Base-by-base conservation (phyloP, 352 stramenopile genomes). In the Globisporangium recalcitrans region DNA sequence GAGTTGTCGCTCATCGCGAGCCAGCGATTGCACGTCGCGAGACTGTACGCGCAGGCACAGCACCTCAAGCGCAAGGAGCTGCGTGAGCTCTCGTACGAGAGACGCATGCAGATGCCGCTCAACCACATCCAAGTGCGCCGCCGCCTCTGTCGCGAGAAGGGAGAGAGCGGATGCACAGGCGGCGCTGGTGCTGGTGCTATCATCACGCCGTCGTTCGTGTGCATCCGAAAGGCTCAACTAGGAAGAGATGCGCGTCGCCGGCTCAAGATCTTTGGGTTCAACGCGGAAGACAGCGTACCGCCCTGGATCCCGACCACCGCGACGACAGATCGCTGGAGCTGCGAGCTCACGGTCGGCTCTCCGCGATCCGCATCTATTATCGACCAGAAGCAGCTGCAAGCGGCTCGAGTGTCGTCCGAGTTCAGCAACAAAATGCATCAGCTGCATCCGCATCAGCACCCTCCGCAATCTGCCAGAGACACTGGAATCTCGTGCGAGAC, bases 281-380 rank as follows among this genome's bases (percentile, higher is more conserved):
- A 54, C 26, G 40, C 55, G 29, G 40, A 63, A 24, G 63, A 68
- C 44, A 64, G 63, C 26, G 49, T 68, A 3, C 63, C 63, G 9
- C 62, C 62, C 10, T 63, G 62, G 62, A n/a, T 59, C 2, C 55
- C 48, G 26, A 22, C 11, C 1, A 16, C 60, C 10, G 27, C 21
- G 6, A 47, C n/a, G 3, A 26, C 29, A 0, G 56, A 42, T 4
- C 63, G 63, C 48, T 68, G 63, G 63, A 64, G 56, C 56, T 68
- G 55, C 38, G 56, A 68, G 11, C 56, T 52, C 26, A 38, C 10
- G 19, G 16, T 68, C n/a, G 48, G 61, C 11, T 54, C 49, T 10
- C 59, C 48, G 5, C 31, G 26, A 4, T 59, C 34, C 9, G 24
- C 40, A 21, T 47, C 52, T 31, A 13, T 24, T 24, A 21, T 55